phyloP scores from a whole-genome alignment of 1,284 basidiomycete species.

The Microbotryomycetes sp. region DNA sequence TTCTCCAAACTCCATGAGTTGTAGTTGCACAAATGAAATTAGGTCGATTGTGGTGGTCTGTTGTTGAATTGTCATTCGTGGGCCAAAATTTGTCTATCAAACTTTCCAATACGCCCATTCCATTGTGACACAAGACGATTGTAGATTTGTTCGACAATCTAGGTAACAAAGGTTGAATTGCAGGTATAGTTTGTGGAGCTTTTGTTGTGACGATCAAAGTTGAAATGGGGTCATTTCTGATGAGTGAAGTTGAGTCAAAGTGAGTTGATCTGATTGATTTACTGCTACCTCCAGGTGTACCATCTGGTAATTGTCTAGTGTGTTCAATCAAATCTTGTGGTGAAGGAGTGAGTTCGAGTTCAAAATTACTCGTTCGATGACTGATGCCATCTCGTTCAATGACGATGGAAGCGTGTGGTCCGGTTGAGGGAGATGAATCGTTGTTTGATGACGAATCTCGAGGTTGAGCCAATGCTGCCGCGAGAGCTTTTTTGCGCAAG shows the following conservation, averaged over 20 bases:
- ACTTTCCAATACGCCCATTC: slow-evolving; percentile 79
- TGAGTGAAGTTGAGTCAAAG: slow-evolving; percentile 11
- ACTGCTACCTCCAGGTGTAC: slow-evolving; percentile 20
- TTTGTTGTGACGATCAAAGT: slow-evolving; percentile 79
- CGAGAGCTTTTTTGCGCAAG: slow-evolving; percentile 59
- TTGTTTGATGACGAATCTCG: background rate
- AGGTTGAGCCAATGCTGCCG: slow-evolving; percentile 46
- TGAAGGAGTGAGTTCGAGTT: slow-evolving; percentile 24
- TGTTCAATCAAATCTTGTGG: slow-evolving; percentile 43
- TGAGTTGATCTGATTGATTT: slow-evolving; percentile 19
- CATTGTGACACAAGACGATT: slow-evolving; percentile 85
- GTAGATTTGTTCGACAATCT: slow-evolving; percentile 66
- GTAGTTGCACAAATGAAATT: slow-evolving; percentile 79
- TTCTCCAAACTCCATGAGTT: slow-evolving; percentile 65
- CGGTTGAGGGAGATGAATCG: background rate
- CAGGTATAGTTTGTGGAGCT: slow-evolving; percentile 58
- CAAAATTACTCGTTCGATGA: slow-evolving; percentile 13
- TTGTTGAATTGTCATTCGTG: slow-evolving; percentile 9
- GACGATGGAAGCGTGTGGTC: slow-evolving; percentile 27
- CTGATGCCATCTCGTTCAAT: slow-evolving; percentile 43
- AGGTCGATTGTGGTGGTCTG: slow-evolving; percentile 56
- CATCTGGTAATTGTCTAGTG: slow-evolving; percentile 1
- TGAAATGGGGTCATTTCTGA: slow-evolving; percentile 49
- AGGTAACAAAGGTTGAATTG: slow-evolving; percentile 56
- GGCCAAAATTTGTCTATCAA: slow-evolving; percentile 65